Conservation (phyloP, 257 asterid species). For the Mentha longifolia region DNA sequence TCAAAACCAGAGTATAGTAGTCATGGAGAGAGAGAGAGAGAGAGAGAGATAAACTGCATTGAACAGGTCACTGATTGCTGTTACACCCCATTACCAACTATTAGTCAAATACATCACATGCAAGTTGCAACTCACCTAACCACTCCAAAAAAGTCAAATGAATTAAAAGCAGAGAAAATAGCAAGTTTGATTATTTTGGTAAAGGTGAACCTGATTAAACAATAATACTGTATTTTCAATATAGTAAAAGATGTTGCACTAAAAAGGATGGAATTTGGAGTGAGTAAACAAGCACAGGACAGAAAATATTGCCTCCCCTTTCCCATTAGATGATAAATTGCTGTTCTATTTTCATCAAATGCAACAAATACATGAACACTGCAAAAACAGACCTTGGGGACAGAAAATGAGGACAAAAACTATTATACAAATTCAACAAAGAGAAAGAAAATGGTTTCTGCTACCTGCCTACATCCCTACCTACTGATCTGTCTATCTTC, state of each 20-base stretch:
- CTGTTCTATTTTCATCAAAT: constrained; percentile 61
- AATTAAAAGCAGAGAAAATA: not conserved
- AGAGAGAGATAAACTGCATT: not conserved
- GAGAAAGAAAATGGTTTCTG: constrained; percentile 13
- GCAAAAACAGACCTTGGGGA: constrained; percentile 44
- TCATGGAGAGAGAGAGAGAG: no score
- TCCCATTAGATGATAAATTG: constrained; percentile 41
- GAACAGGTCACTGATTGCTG: constrained; percentile 19
- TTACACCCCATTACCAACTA: constrained; percentile 15
- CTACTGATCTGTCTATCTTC: constrained; percentile 70
- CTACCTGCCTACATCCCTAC: constrained; percentile 68
- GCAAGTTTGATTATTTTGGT: no score
- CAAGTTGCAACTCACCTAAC: constrained; percentile 14
- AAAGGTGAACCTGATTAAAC: no score
- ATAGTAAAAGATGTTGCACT: not conserved
- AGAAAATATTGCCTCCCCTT: constrained; percentile 18
- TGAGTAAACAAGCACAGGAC: not conserved
- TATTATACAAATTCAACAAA: constrained; percentile 59
- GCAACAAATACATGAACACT: constrained; percentile 67
- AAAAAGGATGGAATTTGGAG: not conserved
- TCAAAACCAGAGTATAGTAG: no score
- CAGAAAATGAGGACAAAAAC: constrained; percentile 47
- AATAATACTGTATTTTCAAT: no score
- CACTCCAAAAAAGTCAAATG: not conserved
- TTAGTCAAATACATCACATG: constrained; percentile 16